Evolutionary conservation across 2,329 filamentous ascomycete species (phyloP).

Genomic region (Cercospora sp.): DNA sequence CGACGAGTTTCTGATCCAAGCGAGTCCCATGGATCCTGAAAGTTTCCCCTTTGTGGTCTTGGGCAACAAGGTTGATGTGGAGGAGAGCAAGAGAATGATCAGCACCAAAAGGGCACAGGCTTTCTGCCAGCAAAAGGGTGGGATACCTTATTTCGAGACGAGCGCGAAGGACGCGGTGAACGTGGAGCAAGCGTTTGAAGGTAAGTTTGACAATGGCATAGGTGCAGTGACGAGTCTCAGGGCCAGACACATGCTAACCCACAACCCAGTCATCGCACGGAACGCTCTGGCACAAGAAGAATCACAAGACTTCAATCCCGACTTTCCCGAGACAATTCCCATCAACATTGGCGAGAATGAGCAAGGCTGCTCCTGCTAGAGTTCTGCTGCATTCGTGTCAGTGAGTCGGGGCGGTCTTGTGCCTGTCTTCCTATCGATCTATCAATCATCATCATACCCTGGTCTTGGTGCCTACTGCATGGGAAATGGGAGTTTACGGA

Average conservation of each 20-base stretch:
- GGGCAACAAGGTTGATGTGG: constrained; percentile 98
- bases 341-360: constrained; percentile 94
- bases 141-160: constrained; percentile 98
- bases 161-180: constrained; percentile 99
- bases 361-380: constrained; percentile 85
- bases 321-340: constrained; percentile 97
- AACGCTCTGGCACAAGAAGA: constrained; percentile 96
- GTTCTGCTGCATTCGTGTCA: not conserved
- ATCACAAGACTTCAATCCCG: constrained; percentile 94
- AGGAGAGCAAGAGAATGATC: constrained; percentile 95
- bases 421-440: not conserved
- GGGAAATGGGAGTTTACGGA: not conserved
- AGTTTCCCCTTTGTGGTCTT: constrained; percentile 98
- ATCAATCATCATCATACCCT: constrained; percentile 1
- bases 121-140: constrained; percentile 96
- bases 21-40: constrained; percentile 91
- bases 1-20: constrained; percentile 97
- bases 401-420: not conserved
- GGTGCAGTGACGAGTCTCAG: too few relatives aligned
- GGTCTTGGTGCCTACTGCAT: constrained; percentile 3
- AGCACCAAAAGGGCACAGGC: constrained; percentile 94
- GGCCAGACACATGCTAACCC: constrained; percentile 3
- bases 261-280: constrained; percentile 77
- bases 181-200: constrained; percentile 81
- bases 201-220: constrained; percentile 41